Base-by-base conservation (phyloP, 768 basidiomycete species). In the Gymnopilus junonius region DNA sequence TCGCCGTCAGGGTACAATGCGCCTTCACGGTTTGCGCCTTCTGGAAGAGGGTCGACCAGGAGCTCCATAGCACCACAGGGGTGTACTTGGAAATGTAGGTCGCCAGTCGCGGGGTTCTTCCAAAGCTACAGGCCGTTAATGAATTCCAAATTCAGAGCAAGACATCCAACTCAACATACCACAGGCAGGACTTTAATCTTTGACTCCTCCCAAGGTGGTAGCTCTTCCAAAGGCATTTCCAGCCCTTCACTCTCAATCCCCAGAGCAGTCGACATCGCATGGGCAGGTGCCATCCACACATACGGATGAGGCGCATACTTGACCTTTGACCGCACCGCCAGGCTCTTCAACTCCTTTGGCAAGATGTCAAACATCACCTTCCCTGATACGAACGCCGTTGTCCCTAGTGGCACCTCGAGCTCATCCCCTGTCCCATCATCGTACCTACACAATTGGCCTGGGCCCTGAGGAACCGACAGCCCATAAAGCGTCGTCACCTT, bases 401-500 rank as follows among this genome's bases (percentile, higher is more conserved):
- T 93, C 1, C 93, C 94, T 6, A 95, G 82, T 5, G 95, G 93
- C 0, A 95, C 95, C 6, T 82, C 70, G 2, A 95, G 79, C 74
- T 90, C 91, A 65, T 95, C 94, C 1, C 91, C 91, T 2, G 93
- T 91, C 2, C 92, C 93, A 73, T 96, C 95, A 70, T 94, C 93
- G 70, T 95, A 94, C 63, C 90, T 77, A 64, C 85, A 84, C 3
- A 79, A 80, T 80, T 97, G 93, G 20, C 64, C 70, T 11, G 77
- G 70, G 1, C 93, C 94, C 23, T 80, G 64, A 2, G 94, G 95
- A 0, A 95, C 89, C 2, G 69, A 79, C 65, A 95, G 81, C 0
- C 88, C 92, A 67, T 94, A 94, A 21, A 96, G 85, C 0, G 93
- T 93, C 5, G 95, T 96, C 42, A 92, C 94, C 65, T 83, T 89